Base-by-base conservation (phyloP, 108 stramenopile species). In the Mayamaea pseudoterrestris region DNA sequence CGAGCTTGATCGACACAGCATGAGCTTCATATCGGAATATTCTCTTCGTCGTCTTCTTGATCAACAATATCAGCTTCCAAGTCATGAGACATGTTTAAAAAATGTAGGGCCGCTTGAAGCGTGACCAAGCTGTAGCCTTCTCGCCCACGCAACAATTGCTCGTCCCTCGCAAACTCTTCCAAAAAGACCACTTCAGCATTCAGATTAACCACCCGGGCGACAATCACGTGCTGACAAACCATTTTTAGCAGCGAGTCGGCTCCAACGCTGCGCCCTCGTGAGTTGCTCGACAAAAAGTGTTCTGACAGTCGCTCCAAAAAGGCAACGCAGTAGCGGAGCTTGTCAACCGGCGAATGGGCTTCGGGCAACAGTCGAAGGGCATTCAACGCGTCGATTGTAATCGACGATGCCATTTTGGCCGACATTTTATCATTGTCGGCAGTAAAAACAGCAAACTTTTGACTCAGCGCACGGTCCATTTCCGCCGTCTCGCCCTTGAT, bases 71-170 rank as follows among this genome's bases (percentile, higher is more conserved):
- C n/a, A n/a, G n/a, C n/a, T n/a, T n/a, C n/a, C n/a, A n/a, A n/a
- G n/a, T n/a, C n/a, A n/a, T n/a, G n/a, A n/a, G n/a, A n/a, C n/a
- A n/a, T 54, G 57, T 83, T 78, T 14, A 91, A 53, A 49, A 83
- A 86, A 61, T 91, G 83, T 16, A 91, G 44, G 0, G 83, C 74
- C 35, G 89, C 89, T 49, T 86, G 83, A 17, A 91, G 40, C 13
- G 83, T 91, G 1, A 86, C 82, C 13, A 91, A 55, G 7, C 84
- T 74, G 55, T 91, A 91, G 5, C 89, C 89, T 65, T 91, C 89
- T 49, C 75, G 78, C 0, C 89, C 89, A 13, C 75, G 70, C 6
- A 83, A 51, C 17, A 91, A 54, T 34, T 83, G 81, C 46, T 83
- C 79, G 41, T 91, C 84, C 34, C 80, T 61, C 5, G 89, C 77